Base-by-base conservation (phyloP, 169 alveolate species). In the Plasmodium gaboni region DNA sequence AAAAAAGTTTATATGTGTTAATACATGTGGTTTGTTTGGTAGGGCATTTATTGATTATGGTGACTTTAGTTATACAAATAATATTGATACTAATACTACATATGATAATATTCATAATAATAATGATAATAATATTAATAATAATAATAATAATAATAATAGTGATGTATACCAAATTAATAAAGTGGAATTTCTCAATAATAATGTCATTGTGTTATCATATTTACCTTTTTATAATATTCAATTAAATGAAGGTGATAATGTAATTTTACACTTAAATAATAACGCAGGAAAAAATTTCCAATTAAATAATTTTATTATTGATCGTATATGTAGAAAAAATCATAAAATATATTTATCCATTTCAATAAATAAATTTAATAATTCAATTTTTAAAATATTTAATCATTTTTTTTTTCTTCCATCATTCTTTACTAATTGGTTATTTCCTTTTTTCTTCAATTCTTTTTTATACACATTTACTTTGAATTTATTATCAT, bases 21-120 rank as follows among this genome's bases (percentile, higher is more conserved):
- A 80, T 53, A 80, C 90, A 1, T 71, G 67, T 44, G 90, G 90
- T n/a, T 46, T 80, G 9, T 80, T 80, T 80, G 90, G 90, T n/a
- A 55, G 83, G 32, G 55, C 55, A 13, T 80, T 80, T 55, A 60
- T 80, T 42, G 90, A 80, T 51, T 80, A 67, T 50, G 90, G 90
- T 53, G 19, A 80, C 7, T 80, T 80, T 80, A 17, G 17, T 6
- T 80, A 32, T 59, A 51, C 78, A 10, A 80, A 17, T 61, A 65
- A 9, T 44, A 38, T 38, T 38, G 46, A 38, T 5, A 38, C 46
- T 38, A 38, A 38, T 38, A 38, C 10, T 6, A 38, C 46, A 38
- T 38, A 38, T 38, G 9, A 38, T 38, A 38, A 38, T 38, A 6
- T 5, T 38, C 1, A 2, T 28, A 28, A 28, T 28, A 26, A 26